Base-by-base conservation (phyloP, 2,329 filamentous ascomycete species). In the Apiospora kogelbergensis region DNA sequence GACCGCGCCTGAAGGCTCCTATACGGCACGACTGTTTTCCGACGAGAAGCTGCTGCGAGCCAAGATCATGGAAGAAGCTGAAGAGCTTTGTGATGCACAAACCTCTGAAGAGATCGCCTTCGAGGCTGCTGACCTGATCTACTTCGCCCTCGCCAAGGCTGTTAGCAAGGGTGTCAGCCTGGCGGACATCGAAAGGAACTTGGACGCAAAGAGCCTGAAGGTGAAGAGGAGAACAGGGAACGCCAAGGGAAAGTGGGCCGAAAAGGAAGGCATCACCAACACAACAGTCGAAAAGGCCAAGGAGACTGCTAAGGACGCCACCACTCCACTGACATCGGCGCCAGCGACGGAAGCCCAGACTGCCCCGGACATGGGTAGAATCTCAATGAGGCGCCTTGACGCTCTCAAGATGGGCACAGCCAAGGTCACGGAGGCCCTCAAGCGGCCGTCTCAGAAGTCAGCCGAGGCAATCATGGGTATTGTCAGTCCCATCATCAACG, bases 21-120 rank as follows among this genome's bases (percentile, higher is more conserved):
- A 99, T 80, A 99, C 96, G 5, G 93, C 94, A 22, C 88, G 95
- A 42, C 84, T 99, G 1, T 99, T 98, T 84, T 95, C 91, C 22
- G 96, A 99, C 72, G 89, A 93, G 74, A 95, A 97, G 79, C 87
- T 99, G 68, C 83, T 98, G 67, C 88, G 93, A 57, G 96, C 96
- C 3, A 99, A 99, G 86, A 98, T 99, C 68, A 97, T 98, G 90
- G 96, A 99, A 81, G 96, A 99, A 80, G 96, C 96, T 0, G 93
- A 97, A 77, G 96, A 99, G 82, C 86, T 99, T 53, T 98, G 95
- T 77, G 90, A 96, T 72, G 95, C 96, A 20, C 90, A 90, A 73
- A 91, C 90, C 0, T 92, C 93, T 70, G 87, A 95, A 71, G 93
- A 98, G 17, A 88, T 97, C 71, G 94, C 96, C 2, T 97, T 97